These are phyloP conservation scores for Pseudofabraea citricarpa DNA, from an alignment of 2,329 filamentous ascomycete genomes.

Conservation along the genomic window DNA sequence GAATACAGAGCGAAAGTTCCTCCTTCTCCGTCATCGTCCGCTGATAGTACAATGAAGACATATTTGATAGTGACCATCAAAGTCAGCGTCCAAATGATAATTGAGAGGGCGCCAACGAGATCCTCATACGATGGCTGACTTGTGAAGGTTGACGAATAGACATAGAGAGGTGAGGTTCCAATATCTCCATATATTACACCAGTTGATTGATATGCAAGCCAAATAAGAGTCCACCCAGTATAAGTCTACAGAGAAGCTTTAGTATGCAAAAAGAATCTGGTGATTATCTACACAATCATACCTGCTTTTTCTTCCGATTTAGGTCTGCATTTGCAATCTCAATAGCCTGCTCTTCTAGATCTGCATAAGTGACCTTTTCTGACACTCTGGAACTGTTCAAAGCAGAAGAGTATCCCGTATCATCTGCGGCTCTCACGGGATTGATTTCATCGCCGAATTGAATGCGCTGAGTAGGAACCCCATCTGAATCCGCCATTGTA, in stretches of 20 bases:
- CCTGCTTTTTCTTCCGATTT: constrained; percentile 26
- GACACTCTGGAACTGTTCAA: constrained; percentile 9
- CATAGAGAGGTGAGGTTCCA: constrained; percentile 60
- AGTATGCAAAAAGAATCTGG: neutral
- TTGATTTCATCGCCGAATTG: constrained; percentile 20
- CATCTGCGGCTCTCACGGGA: constrained; percentile 10
- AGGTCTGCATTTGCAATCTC: constrained; percentile 21
- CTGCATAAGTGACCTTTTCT: constrained; percentile 13
- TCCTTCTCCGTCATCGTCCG: constrained; percentile 68
- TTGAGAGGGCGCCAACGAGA: constrained; percentile 59
- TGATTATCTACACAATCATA: too few relatives aligned
- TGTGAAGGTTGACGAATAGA: constrained; percentile 64
- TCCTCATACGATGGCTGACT: constrained; percentile 50
- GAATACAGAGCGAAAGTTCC: constrained; percentile 66
- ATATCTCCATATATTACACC: constrained; percentile 69
- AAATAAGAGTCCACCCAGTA: constrained; percentile 21
- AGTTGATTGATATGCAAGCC: constrained; percentile 59
- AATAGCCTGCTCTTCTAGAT: constrained; percentile 19
- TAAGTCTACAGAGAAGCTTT: constrained; percentile 11
- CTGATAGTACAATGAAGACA: constrained; percentile 57
- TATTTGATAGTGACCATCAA: constrained; percentile 69
- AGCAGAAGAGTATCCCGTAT: constrained; percentile 4
- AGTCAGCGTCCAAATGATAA: constrained; percentile 66
- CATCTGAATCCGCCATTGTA: constrained; percentile 13
- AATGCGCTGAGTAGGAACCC: constrained; percentile 7